Conservation (phyloP, 2,329 filamentous ascomycete genomes). For the Paecilomyces variotii region DNA sequence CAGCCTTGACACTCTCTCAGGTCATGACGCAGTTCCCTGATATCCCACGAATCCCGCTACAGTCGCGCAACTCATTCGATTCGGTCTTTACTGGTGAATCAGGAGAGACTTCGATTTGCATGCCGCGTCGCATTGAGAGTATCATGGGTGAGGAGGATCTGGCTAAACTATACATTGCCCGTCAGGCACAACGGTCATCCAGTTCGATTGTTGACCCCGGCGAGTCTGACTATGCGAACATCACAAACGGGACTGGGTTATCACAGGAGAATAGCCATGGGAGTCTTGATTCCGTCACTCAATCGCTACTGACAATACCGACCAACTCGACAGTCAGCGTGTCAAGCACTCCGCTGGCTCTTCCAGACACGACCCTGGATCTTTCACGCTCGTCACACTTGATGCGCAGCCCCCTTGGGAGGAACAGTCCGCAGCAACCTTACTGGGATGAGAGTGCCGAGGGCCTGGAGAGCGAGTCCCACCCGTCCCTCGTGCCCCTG, state of each 20-base stretch:
- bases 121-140: conserved; percentile 62
- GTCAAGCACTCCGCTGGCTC: neutral
- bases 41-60: conserved; percentile 41
- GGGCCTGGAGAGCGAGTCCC: neutral
- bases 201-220: neutral
- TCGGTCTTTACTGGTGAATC: conserved; percentile 55
- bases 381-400: conserved; percentile 11
- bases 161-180: conserved; percentile 63
- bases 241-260: conserved; percentile 2
- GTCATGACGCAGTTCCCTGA: conserved; percentile 39
- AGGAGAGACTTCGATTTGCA: conserved; percentile 52
- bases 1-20: conserved; percentile 50
- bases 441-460: neutral
- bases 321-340: conserved; percentile 4
- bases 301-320: neutral
- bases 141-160: conserved; percentile 73
- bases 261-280: neutral
- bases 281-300: neutral
- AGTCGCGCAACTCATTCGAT: conserved; percentile 57
- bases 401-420: conserved; percentile 28
- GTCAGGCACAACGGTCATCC: conserved; percentile 32
- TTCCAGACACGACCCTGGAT: conserved; percentile 11
- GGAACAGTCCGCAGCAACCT: conserved; percentile 20
- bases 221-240: conserved; percentile 9
- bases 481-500: neutral